Base-by-base conservation (phyloP, 192 early-diverging fungal species). In the Rhizophagus sp. region DNA sequence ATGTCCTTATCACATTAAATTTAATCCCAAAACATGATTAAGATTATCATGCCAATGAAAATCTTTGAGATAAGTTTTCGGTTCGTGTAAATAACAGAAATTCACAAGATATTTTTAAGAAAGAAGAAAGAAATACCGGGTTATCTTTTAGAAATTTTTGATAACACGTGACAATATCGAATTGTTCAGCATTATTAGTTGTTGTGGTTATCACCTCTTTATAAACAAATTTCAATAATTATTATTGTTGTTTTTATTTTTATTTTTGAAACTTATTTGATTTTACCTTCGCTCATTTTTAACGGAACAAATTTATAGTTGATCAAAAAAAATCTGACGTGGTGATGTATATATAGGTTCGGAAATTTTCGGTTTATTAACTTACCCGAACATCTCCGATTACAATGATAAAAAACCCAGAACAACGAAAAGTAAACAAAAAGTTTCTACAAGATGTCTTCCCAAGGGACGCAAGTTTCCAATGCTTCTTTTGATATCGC, bases 1-100 rank as follows among this genome's bases (percentile, higher is more conserved):
- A 94, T 84, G 81, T 90, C 91, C 85, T 92, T 76, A 50, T 80
- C 79, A 33, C 36, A 36, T 36, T 36, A 36, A 36, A 41, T 8
- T 41, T 41, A 30, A 75, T 61, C 24, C 13, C 13, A 64, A 34
- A 41, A 73, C 10, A 39, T 13, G 6, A 25, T 76, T 66, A 34
- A 62, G 27, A n/a, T 30, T 17, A 22, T 39, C 70, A 61, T n/a
- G 79, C 12, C 6, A 6, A 39, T 47, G 52, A 49, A 5, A 78
- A 49, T 30, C 34, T 75, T 76, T 36, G 0, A 34, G 7, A 30
- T 24, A 2, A 33, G 10, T 66, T 34, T 33, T 4, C 6, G 8
- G 12, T 12, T 24, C 52, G 13, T 44, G 22, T 27, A 10, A 75
- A 62, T 3, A 62, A n/a, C 19, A 4, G 25, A 75, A 57, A 7